These are phyloP conservation scores for Rhazya stricta DNA, from an alignment of 257 asterid species.

Conservation along the genomic window DNA sequence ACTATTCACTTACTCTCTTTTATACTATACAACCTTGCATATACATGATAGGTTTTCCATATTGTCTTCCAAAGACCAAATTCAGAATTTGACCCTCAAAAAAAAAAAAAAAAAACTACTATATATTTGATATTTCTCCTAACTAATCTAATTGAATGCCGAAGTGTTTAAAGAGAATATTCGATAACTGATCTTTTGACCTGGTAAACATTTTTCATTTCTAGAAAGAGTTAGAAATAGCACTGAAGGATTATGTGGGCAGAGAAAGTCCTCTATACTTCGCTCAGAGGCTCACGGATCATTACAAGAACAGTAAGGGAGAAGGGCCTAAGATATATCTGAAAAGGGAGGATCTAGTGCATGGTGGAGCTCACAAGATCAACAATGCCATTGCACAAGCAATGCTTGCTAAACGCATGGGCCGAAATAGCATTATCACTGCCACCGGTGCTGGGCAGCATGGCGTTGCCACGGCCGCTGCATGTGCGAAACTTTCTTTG, in stretches of 20 bases:
- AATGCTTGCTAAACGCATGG: constrained; percentile 74
- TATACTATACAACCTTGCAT: too few relatives aligned
- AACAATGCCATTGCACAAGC: constrained; percentile 90
- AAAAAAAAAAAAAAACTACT: too few relatives aligned
- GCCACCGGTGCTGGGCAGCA: constrained; percentile 91
- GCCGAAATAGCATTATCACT: constrained; percentile 36
- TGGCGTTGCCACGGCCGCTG: constrained; percentile 76
- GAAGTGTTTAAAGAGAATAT: too few relatives aligned
- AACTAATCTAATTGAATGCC: too few relatives aligned
- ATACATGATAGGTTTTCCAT: too few relatives aligned
- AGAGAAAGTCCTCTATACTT: constrained; percentile 75
- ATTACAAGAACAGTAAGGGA: constrained; percentile 46
- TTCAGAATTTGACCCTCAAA: too few relatives aligned
- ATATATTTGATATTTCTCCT: too few relatives aligned
- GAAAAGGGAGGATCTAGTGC: constrained; percentile 73
- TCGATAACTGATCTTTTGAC: neutral
- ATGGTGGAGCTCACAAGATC: constrained; percentile 81
- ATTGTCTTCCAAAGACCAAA: too few relatives aligned
- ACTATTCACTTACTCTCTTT: too few relatives aligned
- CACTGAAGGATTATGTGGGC: constrained; percentile 62
- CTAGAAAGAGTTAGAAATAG: constrained; percentile 46
- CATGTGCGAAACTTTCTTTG: constrained; percentile 60
- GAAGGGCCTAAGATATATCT: constrained; percentile 65
- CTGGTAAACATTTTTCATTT: neutral
- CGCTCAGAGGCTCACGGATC: constrained; percentile 57